Evolutionary conservation across 1,139 yeast species (phyloP).

Genomic region (Blastobotrys arbuscula): DNA sequence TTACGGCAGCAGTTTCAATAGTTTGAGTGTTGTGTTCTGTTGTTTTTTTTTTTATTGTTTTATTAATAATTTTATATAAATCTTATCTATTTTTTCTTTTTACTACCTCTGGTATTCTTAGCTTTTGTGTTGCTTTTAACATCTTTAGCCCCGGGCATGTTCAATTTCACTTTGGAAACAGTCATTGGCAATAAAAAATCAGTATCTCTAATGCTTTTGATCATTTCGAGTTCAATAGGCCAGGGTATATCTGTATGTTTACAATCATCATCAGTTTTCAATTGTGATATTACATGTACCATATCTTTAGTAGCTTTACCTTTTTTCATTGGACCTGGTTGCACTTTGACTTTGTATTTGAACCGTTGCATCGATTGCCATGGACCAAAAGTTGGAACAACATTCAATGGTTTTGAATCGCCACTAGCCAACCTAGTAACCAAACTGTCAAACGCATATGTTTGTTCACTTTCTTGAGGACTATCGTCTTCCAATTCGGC

Average conservation of each 20-base stretch:
- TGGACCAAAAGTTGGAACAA: conserved; percentile 89
- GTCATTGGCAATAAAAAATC: conserved; percentile 50
- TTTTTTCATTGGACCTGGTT: conserved; percentile 83
- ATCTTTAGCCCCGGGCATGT: conserved; percentile 25
- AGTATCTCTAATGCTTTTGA: conserved; percentile 52
- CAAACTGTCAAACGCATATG: conserved; percentile 30
- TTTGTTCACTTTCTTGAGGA: conserved; percentile 22
- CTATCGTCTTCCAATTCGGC: conserved; percentile 33
- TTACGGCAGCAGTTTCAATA: conserved; percentile 52
- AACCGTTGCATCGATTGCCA: conserved; percentile 73
- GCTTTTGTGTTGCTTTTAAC: conserved; percentile 12
- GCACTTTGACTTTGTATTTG: conserved; percentile 79
- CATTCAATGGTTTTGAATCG: conserved; percentile 44
- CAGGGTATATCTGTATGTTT: conserved; percentile 58
- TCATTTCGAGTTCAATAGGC: conserved; percentile 59
- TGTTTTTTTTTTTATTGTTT: no score
- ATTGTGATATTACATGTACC: conserved; percentile 50
- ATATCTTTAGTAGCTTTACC: conserved; percentile 78
- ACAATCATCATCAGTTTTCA: conserved; percentile 48
- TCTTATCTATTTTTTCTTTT: conserved; percentile 2
- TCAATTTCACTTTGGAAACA: conserved; percentile 40
- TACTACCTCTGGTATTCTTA: conserved; percentile 14
- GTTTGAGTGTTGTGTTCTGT: not conserved
- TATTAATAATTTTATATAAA: not conserved
- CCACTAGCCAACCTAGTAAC: conserved; percentile 34